phyloP scores from a whole-genome alignment of 331 rosid species.

The Quercus lobata region DNA sequence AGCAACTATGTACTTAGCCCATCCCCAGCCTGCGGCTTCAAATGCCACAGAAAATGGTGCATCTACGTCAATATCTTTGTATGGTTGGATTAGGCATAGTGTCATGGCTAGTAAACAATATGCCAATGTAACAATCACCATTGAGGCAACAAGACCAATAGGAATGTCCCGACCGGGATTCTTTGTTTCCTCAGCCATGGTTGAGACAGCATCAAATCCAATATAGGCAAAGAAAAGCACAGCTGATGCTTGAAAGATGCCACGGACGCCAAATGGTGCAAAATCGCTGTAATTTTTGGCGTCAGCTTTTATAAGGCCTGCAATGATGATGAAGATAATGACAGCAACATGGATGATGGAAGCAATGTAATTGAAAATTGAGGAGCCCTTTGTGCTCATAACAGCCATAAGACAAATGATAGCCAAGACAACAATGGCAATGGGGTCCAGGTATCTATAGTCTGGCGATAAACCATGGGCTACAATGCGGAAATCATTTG shows the following conservation, averaged over 20 bases:
- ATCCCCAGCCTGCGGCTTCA: constrained; percentile 56
- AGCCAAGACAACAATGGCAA: constrained; percentile 47
- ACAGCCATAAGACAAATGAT: constrained; percentile 48
- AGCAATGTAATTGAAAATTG: constrained; percentile 77
- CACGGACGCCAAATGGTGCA: constrained; percentile 36
- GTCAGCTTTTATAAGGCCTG: constrained; percentile 65
- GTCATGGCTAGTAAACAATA: constrained; percentile 65
- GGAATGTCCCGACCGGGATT: constrained; percentile 79
- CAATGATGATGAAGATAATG: constrained; percentile 68
- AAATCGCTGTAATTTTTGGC: constrained; percentile 43
- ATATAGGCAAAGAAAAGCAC: constrained; percentile 88
- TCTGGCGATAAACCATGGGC: constrained; percentile 8
- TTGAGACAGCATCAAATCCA: constrained; percentile 79
- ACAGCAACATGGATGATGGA: constrained; percentile 55
- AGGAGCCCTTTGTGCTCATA: constrained; percentile 82
- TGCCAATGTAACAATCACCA: constrained; percentile 39
- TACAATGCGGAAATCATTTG: constrained; percentile 58
- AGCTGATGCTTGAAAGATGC: constrained; percentile 64
- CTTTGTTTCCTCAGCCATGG: constrained; percentile 92
- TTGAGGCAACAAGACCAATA: constrained; percentile 81
- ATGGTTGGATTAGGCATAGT: constrained; percentile 69
- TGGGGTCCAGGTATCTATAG: constrained; percentile 65
- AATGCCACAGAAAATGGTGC: constrained; percentile 80
- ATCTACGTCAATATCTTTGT: not conserved
- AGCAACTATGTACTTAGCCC: constrained; percentile 90